phyloP scores from a whole-genome alignment of 306 rosid species.

The Begonia masoniana region DNA sequence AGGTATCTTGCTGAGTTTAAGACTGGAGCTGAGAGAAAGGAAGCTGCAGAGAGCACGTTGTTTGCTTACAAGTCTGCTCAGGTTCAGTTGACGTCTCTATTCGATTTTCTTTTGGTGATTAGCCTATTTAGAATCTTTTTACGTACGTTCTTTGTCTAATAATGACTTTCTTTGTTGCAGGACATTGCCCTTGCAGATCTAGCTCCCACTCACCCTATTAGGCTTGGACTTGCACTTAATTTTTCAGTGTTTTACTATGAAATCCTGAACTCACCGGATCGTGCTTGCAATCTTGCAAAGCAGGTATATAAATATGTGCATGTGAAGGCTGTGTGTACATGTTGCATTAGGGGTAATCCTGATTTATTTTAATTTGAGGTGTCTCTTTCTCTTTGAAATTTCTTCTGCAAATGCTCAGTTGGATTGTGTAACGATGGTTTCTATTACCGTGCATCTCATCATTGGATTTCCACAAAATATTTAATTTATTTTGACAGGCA shows the following conservation, averaged over 20 bases:
- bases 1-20: constrained; percentile 93
- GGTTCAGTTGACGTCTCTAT: constrained; percentile 23
- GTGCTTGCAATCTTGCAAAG: constrained; percentile 93
- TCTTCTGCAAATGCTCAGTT: too few species aligned
- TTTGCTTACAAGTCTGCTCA: constrained; percentile 95
- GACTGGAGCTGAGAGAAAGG: constrained; percentile 78
- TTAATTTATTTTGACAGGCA: constrained; percentile 32
- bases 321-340: background rate
- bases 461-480: too few species aligned
- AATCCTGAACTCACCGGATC: constrained; percentile 94
- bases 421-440: too few species aligned
- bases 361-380: too few species aligned
- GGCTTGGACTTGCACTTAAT: constrained; percentile 97
- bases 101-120: background rate
- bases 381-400: too few species aligned
- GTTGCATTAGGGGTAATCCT: too few species aligned
- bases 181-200: constrained; percentile 74
- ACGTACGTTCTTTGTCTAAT: background rate
- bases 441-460: too few species aligned
- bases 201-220: constrained; percentile 90
- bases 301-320: constrained; percentile 33
- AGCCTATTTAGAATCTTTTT: background rate
- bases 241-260: constrained; percentile 93
- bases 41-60: constrained; percentile 87
- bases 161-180: constrained; percentile 19